Evolutionary conservation across 768 basidiomycete species (phyloP), one percentile per base, ranked within the genome.

Genomic region (Infundibulicybe gibba): DNA sequence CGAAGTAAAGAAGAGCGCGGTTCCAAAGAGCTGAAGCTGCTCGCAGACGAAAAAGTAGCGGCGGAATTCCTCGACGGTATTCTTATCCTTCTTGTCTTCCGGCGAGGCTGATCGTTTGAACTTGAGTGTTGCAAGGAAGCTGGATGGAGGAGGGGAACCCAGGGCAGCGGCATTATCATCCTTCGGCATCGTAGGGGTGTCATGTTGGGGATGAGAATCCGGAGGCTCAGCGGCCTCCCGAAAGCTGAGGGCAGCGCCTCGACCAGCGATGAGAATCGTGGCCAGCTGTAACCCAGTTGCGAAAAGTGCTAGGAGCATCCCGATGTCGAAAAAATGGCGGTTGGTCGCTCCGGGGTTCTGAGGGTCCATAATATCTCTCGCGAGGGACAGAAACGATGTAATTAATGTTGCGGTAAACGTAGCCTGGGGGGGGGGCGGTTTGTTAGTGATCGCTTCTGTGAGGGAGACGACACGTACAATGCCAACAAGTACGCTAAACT

Each of bases 21-120:
- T 62, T 2, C 59, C 65, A 3, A 62, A 39, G 10, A 65, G 51
- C 45, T 69, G 66, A 25, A 69, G 56, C 35, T 69, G 65, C 35
- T 61, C 62, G 48, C 61, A 66, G 6, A 62, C 52, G 5, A 43
- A 50, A 9, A 64, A 55, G 39, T 62, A 63, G 46, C 58, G 57
- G 11, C 50, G 54, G 51, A 65, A 64, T 25, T 25, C 25, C 25
- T 25, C 25, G 25, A 25, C 25, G 8, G 25, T 25, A 8, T 25
- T 25, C 25, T 8, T 25, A 25, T 25, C 25, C 25, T n/a, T n/a
- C n/a, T n/a, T n/a, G n/a, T n/a, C n/a, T n/a, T 25, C 25, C 8
- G 25, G 25, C 8, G 25, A 8, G 8, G 25, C 25, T 8, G 25
- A 8, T 42, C 61, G 64, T 15, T 50, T 46, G 2, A 55, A 15